Percentiles rank a stretch among this genome's conserved stretches.
Evolutionary conservation across 2,329 filamentous ascomycete genomes (phyloP).

Genomic region (Acarospora socialis): DNA sequence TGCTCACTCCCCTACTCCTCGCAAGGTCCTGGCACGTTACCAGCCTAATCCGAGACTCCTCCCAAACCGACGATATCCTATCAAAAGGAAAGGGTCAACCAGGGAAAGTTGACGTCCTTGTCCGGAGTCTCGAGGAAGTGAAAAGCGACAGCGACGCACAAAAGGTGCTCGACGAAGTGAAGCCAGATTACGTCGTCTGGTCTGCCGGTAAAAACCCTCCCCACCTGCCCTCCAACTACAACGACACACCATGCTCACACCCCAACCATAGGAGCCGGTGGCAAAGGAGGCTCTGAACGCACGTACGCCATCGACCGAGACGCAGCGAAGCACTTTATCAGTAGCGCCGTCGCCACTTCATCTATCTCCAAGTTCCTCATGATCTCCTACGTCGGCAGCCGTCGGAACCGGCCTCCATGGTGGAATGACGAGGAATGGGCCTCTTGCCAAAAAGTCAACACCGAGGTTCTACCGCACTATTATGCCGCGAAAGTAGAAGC

Average conservation of each 20-base stretch:
- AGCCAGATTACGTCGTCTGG: conserved; percentile 34
- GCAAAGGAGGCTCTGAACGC: conserved; percentile 36
- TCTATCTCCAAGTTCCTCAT: conserved; percentile 40
- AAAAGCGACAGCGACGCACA: conserved; percentile 48
- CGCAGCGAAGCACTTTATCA: conserved; percentile 41
- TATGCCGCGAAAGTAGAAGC: conserved; percentile 41
- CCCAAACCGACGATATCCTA: conserved; percentile 51
- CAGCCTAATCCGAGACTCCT: conserved; percentile 59
- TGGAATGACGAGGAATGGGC: conserved; percentile 36
- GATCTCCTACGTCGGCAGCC: conserved; percentile 39
- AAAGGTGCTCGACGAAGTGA: conserved; percentile 37
- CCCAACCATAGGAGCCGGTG: conserved; percentile 34
- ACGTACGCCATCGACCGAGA: conserved; percentile 40
- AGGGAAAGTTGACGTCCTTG: conserved; percentile 53
- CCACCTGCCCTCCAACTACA: conserved; percentile 5
- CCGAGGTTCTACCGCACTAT: conserved; percentile 36
- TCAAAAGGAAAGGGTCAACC: conserved; percentile 31
- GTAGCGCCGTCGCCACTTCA: conserved; percentile 30
- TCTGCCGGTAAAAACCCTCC: conserved; percentile 27
- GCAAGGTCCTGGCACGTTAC: conserved; percentile 63
- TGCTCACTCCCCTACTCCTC: conserved; percentile 63
- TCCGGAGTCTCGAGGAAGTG: conserved; percentile 58
- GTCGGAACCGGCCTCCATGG: conserved; percentile 35
- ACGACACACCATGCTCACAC: no score
- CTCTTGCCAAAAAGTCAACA: conserved; percentile 31